These are phyloP conservation scores for Ceratocystis diversiconidia DNA, from an alignment of 2,329 filamentous ascomycete genomes.

Conservation along the genomic window DNA sequence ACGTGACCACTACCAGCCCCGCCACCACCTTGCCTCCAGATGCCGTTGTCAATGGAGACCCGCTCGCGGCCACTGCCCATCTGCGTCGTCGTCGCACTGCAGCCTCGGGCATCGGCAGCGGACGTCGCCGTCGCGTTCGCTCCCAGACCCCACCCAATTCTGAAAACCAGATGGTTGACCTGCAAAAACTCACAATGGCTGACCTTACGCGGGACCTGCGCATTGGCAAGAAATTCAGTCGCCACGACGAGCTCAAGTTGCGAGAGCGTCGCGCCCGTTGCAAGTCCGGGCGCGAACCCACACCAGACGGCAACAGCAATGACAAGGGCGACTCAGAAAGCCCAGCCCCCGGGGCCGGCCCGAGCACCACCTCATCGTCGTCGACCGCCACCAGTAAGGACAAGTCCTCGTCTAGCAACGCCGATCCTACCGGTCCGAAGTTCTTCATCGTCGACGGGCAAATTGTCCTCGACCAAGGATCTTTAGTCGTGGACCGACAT, in stretches of 20 bases:
- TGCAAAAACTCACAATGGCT: conserved; percentile 53
- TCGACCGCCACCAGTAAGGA: neutral
- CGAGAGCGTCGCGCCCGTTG: conserved; percentile 40
- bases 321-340: neutral
- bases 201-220: conserved; percentile 56
- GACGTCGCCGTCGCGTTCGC: conserved; percentile 28
- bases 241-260: conserved; percentile 57
- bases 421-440: conserved; percentile 33
- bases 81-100: neutral
- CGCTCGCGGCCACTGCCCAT: conserved; percentile 19
- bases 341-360: conserved; percentile 16
- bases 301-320: conserved; percentile 29
- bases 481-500: conserved; percentile 54
- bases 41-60: no score
- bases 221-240: conserved; percentile 61
- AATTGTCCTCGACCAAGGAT: conserved; percentile 55
- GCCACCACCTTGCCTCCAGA: conserved; percentile 14
- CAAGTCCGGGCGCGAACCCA: conserved; percentile 13
- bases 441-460: conserved; percentile 57
- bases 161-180: conserved; percentile 48
- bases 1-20: conserved; percentile 17
- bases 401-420: conserved; percentile 11
- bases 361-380: neutral
- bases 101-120: conserved; percentile 10
- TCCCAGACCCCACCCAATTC: conserved; percentile 48